A percentile compares a stretch with the other conserved stretches of the same genome.
Conservation (phyloP, 352 stramenopile species). For the Elongisporangium undulatum region DNA sequence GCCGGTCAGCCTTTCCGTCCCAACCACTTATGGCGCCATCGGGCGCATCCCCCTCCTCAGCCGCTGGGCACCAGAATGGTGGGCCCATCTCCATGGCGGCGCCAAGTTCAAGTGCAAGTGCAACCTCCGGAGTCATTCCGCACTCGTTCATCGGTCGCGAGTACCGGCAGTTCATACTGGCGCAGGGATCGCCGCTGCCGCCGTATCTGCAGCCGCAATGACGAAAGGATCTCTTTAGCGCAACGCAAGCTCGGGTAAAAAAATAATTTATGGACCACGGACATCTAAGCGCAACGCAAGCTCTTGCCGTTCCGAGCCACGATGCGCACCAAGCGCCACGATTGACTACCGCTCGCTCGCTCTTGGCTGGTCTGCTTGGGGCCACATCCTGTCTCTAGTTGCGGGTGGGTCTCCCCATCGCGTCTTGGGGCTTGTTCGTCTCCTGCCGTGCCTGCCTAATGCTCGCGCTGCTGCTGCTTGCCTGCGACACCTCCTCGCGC, state of each 20-base stretch:
- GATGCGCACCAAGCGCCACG: not conserved
- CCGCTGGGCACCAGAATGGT: not conserved
- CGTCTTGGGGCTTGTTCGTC: not conserved
- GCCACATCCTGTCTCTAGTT: too few relatives aligned
- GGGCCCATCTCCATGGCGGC: conserved; percentile 4
- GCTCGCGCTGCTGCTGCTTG: not conserved
- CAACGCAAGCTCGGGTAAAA: not conserved
- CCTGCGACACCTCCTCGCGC: not conserved
- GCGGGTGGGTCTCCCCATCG: not conserved
- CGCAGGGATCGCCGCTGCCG: conserved; percentile 28
- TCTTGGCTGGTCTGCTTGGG: not conserved
- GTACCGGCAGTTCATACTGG: conserved; percentile 43
- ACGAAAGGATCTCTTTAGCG: too few relatives aligned
- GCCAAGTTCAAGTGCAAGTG: conserved; percentile 5
- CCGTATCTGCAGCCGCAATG: conserved; percentile 19
- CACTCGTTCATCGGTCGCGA: conserved; percentile 54
- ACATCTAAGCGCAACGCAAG: not conserved
- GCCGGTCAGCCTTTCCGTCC: conserved; percentile 4
- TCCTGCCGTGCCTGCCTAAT: not conserved
- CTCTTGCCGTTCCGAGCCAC: not conserved
- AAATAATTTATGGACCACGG: not conserved
- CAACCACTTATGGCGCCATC: conserved; percentile 1
- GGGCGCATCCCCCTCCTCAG: not conserved
- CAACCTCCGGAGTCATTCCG: conserved; percentile 22
- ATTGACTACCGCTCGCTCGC: not conserved